Conservation (phyloP, 257 asterid species). For the Galeopsis tetrahit region DNA sequence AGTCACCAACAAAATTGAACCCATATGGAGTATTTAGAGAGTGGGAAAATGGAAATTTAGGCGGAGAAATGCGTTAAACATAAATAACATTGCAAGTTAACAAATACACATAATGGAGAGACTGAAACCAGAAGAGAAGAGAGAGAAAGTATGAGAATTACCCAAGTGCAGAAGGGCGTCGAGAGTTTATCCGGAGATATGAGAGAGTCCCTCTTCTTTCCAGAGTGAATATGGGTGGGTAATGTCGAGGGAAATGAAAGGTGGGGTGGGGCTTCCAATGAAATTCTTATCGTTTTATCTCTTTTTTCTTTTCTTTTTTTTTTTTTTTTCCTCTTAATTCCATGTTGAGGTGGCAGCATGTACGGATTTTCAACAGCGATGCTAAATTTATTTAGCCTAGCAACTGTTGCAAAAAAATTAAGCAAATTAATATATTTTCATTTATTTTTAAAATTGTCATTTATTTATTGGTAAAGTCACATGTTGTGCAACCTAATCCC, state of each 20-base stretch:
- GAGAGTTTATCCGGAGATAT: neutral
- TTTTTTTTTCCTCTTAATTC: too few species aligned
- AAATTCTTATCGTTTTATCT: slow-evolving; percentile 39
- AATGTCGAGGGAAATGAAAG: slow-evolving; percentile 40
- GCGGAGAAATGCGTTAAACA: neutral
- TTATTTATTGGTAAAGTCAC: too few species aligned
- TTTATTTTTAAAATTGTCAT: too few species aligned
- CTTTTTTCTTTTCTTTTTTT: too few species aligned
- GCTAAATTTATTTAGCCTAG: too few species aligned
- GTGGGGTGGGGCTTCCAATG: slow-evolving; percentile 29
- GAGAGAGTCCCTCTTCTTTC: slow-evolving; percentile 6
- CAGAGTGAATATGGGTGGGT: slow-evolving; percentile 13
- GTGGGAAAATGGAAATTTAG: neutral
- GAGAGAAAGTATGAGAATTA: neutral
- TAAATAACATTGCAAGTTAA: neutral
- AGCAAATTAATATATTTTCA: too few species aligned
- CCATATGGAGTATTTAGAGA: neutral
- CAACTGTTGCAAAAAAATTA: too few species aligned
- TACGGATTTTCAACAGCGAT: too few species aligned
- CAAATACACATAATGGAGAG: neutral
- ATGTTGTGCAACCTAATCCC: too few species aligned
- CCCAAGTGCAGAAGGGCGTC: slow-evolving; percentile 24
- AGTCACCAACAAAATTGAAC: neutral
- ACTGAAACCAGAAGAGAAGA: neutral
- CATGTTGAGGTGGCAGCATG: too few species aligned